These are phyloP conservation scores for Trametes polyzona DNA, from an alignment of 1,284 basidiomycete genomes.

Conservation along the genomic window DNA sequence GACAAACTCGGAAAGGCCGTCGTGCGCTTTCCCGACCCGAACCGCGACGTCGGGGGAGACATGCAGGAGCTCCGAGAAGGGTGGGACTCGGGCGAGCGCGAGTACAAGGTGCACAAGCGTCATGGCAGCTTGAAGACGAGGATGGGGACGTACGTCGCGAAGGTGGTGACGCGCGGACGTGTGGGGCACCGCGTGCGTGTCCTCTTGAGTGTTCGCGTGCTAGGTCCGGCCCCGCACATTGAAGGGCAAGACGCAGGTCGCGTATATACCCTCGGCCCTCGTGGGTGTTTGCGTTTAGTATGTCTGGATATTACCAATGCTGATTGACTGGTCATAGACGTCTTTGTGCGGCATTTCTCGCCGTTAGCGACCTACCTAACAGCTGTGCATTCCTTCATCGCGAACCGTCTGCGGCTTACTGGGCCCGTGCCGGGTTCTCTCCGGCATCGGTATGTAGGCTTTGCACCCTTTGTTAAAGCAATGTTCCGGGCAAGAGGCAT, in stretches of 20 bases:
- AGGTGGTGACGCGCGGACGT: constrained; percentile 27
- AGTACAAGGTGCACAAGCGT: constrained; percentile 38
- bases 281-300: constrained; percentile 29
- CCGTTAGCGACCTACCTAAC: constrained; percentile 35
- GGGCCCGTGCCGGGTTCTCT: constrained; percentile 50
- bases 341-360: constrained; percentile 40
- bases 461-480: constrained; percentile 45
- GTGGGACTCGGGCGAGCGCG: constrained; percentile 29
- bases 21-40: constrained; percentile 25
- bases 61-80: constrained; percentile 34
- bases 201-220: constrained; percentile 39
- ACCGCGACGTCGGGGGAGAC: constrained; percentile 3
- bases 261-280: constrained; percentile 45
- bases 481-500: constrained; percentile 47
- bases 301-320: background rate
- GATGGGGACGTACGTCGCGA: constrained; percentile 36
- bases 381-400: constrained; percentile 40
- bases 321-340: constrained; percentile 23
- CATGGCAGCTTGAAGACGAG: constrained; percentile 40
- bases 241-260: constrained; percentile 39
- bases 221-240: constrained; percentile 33
- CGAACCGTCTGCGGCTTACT: constrained; percentile 48
- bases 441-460: constrained; percentile 51
- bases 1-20: constrained; percentile 46
- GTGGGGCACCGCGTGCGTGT: constrained; percentile 34